Percentiles rank a stretch among this genome's conserved stretches.
Conservation (phyloP, 345 rosid species). For the Euclidium syriacum region DNA sequence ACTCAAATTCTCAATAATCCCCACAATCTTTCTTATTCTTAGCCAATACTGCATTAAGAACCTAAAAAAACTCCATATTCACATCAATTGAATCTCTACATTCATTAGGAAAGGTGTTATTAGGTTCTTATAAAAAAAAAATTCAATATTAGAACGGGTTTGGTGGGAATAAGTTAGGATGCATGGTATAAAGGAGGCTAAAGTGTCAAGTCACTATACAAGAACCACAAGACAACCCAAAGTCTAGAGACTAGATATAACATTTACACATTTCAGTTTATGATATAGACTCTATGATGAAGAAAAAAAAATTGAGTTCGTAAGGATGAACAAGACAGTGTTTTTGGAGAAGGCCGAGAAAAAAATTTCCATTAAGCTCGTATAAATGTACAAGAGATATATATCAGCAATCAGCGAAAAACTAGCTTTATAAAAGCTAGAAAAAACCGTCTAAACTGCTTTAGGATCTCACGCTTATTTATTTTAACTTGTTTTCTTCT, state of each 20-base stretch:
- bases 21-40: too few relatives aligned
- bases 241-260: background rate
- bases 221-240: background rate
- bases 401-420: conserved; percentile 20
- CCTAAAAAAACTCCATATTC: too few relatives aligned
- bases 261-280: background rate
- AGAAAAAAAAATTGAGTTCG: background rate
- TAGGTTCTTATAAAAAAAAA: too few relatives aligned
- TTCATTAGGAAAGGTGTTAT: too few relatives aligned
- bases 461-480: background rate
- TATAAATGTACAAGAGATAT: conserved; percentile 6
- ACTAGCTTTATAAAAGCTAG: conserved; percentile 22
- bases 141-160: too few relatives aligned
- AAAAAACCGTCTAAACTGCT: conserved; percentile 30
- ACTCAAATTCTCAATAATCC: too few relatives aligned
- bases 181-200: too few relatives aligned
- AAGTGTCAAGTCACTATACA: too few relatives aligned
- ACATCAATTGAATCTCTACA: too few relatives aligned
- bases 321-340: conserved; percentile 9
- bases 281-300: conserved; percentile 4
- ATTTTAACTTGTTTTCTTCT: background rate
- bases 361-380: conserved; percentile 25
- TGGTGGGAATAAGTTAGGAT: too few relatives aligned
- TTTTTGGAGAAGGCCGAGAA: conserved; percentile 29
- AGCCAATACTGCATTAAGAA: too few relatives aligned